These are phyloP conservation scores for Termitomyces sp. DNA, from an alignment of 768 basidiomycete species.

Conservation along the genomic window DNA sequence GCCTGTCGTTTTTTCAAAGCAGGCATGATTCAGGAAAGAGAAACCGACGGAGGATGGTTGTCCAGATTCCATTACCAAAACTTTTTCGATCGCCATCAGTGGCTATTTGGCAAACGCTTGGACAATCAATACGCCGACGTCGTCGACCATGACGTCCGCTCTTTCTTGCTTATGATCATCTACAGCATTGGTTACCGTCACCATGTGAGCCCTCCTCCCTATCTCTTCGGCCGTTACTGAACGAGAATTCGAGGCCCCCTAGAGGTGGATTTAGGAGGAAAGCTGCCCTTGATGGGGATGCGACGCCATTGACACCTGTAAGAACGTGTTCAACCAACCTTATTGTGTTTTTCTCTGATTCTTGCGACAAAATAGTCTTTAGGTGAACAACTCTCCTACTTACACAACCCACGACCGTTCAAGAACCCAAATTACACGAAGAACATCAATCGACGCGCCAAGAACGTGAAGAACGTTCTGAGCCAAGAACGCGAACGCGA, in stretches of 20 bases:
- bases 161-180: neutral
- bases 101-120: constrained; percentile 9
- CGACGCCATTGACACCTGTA: constrained; percentile 40
- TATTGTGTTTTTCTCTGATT: neutral
- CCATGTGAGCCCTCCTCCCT: neutral
- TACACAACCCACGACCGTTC: constrained; percentile 68
- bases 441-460: constrained; percentile 67
- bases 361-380: constrained; percentile 44
- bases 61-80: constrained; percentile 4
- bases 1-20: constrained; percentile 48
- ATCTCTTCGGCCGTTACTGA: neutral
- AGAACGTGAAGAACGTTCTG: constrained; percentile 76
- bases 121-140: neutral
- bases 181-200: neutral
- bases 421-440: constrained; percentile 70
- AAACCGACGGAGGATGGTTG: neutral
- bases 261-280: constrained; percentile 39
- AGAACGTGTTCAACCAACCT: constrained; percentile 6
- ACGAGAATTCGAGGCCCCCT: constrained; percentile 31
- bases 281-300: constrained; percentile 32
- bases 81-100: constrained; percentile 10
- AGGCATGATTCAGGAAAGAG: constrained; percentile 26
- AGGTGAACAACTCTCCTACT: constrained; percentile 70
- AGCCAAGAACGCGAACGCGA: constrained; percentile 78
- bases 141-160: neutral